Conservation (phyloP, 2,329 filamentous ascomycete species). For the Nigrograna mackinnonii region DNA sequence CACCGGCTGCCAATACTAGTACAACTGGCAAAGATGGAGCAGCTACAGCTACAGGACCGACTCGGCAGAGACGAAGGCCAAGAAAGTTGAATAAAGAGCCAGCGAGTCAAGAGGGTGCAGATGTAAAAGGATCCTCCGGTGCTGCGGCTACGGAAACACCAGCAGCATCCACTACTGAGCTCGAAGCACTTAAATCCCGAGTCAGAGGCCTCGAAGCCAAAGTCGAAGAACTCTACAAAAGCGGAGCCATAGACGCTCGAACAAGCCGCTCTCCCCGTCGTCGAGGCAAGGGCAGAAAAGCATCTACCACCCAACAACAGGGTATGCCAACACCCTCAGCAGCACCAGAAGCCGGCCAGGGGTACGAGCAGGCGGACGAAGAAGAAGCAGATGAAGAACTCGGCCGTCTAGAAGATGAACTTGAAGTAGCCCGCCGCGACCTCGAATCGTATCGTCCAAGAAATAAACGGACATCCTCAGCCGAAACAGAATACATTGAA, state of each 20-base stretch:
- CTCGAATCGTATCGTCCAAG: conserved; percentile 24
- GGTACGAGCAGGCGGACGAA: conserved; percentile 18
- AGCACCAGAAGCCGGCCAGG: neutral
- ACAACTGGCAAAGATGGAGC: too few species aligned
- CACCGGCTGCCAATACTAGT: conserved; percentile 8
- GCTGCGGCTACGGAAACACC: conserved; percentile 1
- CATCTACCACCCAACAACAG: conserved; percentile 19
- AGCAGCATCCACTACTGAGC: conserved; percentile 23
- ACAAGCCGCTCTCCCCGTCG: conserved; percentile 32
- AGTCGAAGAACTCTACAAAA: conserved; percentile 37
- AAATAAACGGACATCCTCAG: conserved; percentile 7
- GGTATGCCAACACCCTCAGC: conserved; percentile 21
- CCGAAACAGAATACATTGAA: conserved; percentile 23
- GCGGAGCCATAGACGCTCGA: conserved; percentile 8
- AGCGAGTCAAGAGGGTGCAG: neutral
- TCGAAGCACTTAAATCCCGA: conserved; percentile 39
- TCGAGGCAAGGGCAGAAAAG: conserved; percentile 34
- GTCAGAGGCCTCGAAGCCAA: conserved; percentile 40
- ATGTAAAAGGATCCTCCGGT: neutral
- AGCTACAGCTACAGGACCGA: conserved; percentile 10
- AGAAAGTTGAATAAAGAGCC: conserved; percentile 39
- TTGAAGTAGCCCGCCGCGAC: conserved; percentile 34
- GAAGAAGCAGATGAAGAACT: conserved; percentile 38
- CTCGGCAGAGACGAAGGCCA: conserved; percentile 28
- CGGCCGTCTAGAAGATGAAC: conserved; percentile 31